These are phyloP conservation scores for Achaetomium macrosporum DNA, from an alignment of 2,329 filamentous ascomycete species.

Conservation along the genomic window DNA sequence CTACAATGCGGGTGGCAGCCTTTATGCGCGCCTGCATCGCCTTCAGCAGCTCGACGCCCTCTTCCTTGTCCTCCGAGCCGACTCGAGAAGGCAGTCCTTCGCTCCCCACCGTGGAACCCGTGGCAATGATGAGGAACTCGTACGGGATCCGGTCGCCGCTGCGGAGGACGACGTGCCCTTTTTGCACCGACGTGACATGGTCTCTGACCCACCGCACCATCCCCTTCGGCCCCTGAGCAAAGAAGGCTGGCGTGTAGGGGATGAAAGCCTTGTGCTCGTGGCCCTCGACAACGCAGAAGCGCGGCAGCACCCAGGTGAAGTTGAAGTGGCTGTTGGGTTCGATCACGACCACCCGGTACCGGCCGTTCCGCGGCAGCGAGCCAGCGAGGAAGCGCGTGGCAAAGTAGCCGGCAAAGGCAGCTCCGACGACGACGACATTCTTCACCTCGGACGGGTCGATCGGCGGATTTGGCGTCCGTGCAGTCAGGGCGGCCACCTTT, in stretches of 20 bases:
- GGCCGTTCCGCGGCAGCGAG: conserved; percentile 40
- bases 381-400: conserved; percentile 43
- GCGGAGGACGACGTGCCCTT: conserved; percentile 35
- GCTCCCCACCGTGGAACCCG: conserved; percentile 39
- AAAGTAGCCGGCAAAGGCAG: conserved; percentile 51
- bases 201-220: conserved; percentile 19
- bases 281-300: conserved; percentile 50
- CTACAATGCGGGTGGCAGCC: conserved; percentile 39
- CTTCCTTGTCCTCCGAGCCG: conserved; percentile 35
- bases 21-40: conserved; percentile 42
- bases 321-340: conserved; percentile 58
- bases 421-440: conserved; percentile 52
- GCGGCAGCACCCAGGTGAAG: conserved; percentile 54
- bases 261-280: conserved; percentile 57
- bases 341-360: conserved; percentile 48
- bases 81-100: conserved; percentile 45
- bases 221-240: conserved; percentile 21
- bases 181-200: conserved; percentile 35
- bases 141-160: conserved; percentile 43
- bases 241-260: conserved; percentile 38
- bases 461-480: neutral
- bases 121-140: conserved; percentile 52
- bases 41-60: conserved; percentile 39
- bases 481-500: conserved; percentile 6
- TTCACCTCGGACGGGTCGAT: conserved; percentile 12